Evolutionary conservation across 805 yeast genomes (phyloP).

Genomic region (Danielia reshetovae): DNA sequence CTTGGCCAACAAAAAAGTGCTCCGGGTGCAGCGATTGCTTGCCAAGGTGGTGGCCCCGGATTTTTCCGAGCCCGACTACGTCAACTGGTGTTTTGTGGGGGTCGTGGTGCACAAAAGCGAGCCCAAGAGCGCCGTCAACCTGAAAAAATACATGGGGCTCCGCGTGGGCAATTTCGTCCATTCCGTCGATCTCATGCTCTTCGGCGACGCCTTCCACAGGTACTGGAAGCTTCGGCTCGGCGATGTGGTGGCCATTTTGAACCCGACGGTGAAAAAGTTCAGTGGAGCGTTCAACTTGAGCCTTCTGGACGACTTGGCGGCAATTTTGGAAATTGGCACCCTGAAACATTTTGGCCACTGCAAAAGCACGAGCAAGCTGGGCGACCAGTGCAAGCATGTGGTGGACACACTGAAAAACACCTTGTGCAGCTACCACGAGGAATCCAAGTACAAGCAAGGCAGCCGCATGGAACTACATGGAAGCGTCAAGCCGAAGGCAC

Average conservation of each 20-base stretch:
- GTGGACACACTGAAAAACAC: constrained; percentile 51
- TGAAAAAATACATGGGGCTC: constrained; percentile 54
- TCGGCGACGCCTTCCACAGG: constrained; percentile 62
- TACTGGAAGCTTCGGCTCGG: constrained; percentile 76
- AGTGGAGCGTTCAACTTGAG: constrained; percentile 48
- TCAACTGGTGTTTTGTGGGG: constrained; percentile 82
- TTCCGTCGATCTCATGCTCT: constrained; percentile 56
- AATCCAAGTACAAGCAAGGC: constrained; percentile 49
- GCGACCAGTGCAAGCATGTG: constrained; percentile 57
- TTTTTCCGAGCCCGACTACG: constrained; percentile 61
- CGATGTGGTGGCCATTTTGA: constrained; percentile 66
- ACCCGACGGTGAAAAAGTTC: constrained; percentile 55
- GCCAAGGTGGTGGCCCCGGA: constrained; percentile 66
- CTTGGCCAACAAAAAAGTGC: constrained; percentile 48
- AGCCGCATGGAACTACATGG: constrained; percentile 72
- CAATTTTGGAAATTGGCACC: constrained; percentile 70
- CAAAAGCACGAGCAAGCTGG: constrained; percentile 38
- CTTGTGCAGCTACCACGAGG: constrained; percentile 72
- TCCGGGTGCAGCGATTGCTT: constrained; percentile 55
- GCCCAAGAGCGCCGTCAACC: constrained; percentile 39
- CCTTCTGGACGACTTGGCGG: constrained; percentile 45
- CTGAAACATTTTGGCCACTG: constrained; percentile 69
- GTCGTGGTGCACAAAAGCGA: constrained; percentile 56
- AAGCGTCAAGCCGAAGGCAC: constrained; percentile 52
- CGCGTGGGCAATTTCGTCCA: constrained; percentile 65